A percentile compares a stretch with the other conserved stretches of the same genome.
These are phyloP conservation scores for Acanthamoeba castellanii DNA, from an alignment of 208 protist genomes.

Conservation along the genomic window DNA sequence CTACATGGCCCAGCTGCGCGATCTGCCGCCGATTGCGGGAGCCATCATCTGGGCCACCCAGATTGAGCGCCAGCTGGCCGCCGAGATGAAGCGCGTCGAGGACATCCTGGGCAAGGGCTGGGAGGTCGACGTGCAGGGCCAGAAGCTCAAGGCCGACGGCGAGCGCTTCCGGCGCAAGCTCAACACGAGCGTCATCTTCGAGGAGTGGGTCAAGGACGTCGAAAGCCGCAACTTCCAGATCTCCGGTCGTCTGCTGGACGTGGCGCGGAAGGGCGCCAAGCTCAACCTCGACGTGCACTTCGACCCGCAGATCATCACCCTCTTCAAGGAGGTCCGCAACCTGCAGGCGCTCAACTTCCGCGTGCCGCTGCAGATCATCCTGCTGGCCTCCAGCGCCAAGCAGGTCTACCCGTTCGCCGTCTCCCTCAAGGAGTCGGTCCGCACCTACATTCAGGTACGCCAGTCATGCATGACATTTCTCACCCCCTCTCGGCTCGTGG, in stretches of 20 bases:
- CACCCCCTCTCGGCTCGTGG: too few relatives aligned
- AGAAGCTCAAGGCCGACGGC: constrained; percentile 87
- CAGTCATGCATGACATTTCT: background rate
- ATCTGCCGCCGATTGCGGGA: constrained; percentile 90
- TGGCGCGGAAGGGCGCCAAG: constrained; percentile 75
- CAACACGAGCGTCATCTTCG: constrained; percentile 84
- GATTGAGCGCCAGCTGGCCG: constrained; percentile 90
- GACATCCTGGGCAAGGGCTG: constrained; percentile 91
- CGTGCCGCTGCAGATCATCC: constrained; percentile 85
- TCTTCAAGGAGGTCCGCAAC: constrained; percentile 92
- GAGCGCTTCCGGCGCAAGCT: constrained; percentile 90
- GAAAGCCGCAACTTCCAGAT: constrained; percentile 79
- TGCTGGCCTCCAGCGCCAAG: constrained; percentile 78
- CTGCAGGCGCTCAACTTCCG: constrained; percentile 88
- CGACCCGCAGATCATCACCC: constrained; percentile 87
- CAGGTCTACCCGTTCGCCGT: constrained; percentile 90
- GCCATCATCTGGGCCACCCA: constrained; percentile 92
- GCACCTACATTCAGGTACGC: constrained; percentile 83
- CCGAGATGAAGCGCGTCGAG: constrained; percentile 90
- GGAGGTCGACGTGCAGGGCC: constrained; percentile 90
- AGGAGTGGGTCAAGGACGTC: constrained; percentile 86
- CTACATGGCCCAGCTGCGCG: constrained; percentile 87
- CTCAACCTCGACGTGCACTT: constrained; percentile 90
- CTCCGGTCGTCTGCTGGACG: constrained; percentile 83
- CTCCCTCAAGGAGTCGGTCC: constrained; percentile 87